These are phyloP conservation scores for Abrus pulchellus DNA, from an alignment of 306 rosid species.

Conservation along the genomic window DNA sequence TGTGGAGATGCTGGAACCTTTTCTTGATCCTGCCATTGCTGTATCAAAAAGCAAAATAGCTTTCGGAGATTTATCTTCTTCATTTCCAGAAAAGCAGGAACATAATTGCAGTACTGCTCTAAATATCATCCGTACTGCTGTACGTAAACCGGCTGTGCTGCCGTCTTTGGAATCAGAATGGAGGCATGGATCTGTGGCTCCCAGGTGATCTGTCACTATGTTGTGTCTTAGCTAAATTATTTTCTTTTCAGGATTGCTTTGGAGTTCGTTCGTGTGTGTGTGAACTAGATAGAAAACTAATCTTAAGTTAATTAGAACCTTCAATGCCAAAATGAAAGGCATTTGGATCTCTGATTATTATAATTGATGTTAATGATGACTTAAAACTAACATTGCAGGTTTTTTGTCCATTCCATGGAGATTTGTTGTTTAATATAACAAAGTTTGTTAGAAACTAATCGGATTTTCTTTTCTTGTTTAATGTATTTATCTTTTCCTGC, in stretches of 20 bases:
- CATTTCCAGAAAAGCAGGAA: slow-evolving; percentile 78
- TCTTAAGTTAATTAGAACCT: slow-evolving; percentile 31
- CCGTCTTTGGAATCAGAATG: slow-evolving; percentile 94
- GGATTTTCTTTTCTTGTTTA: slow-evolving; percentile 32
- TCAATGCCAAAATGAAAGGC: slow-evolving; percentile 20
- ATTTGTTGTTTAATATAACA: slow-evolving; percentile 34
- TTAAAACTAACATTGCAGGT: slow-evolving; percentile 24
- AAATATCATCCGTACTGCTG: slow-evolving; percentile 85
- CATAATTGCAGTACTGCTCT: slow-evolving; percentile 71
- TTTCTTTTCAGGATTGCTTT: not conserved
- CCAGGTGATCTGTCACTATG: slow-evolving; percentile 68
- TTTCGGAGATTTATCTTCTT: slow-evolving; percentile 79
- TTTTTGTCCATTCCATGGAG: slow-evolving; percentile 18
- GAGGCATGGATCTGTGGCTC: slow-evolving; percentile 87
- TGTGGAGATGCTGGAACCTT: slow-evolving; percentile 95
- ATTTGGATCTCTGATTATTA: slow-evolving; percentile 22
- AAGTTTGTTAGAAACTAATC: slow-evolving; percentile 28
- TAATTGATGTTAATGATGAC: slow-evolving; percentile 22
- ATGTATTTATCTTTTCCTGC: slow-evolving; percentile 49
- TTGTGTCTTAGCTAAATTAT: slow-evolving; percentile 20
- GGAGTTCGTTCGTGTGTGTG: not conserved
- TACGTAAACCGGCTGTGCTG: slow-evolving; percentile 81
- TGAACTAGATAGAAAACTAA: not conserved
- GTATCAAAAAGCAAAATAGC: slow-evolving; percentile 76
- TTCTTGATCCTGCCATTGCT: slow-evolving; percentile 88